These are phyloP conservation scores for Centrapalus pauciflorus DNA, from an alignment of 129 eudicot genomes.

Conservation along the genomic window DNA sequence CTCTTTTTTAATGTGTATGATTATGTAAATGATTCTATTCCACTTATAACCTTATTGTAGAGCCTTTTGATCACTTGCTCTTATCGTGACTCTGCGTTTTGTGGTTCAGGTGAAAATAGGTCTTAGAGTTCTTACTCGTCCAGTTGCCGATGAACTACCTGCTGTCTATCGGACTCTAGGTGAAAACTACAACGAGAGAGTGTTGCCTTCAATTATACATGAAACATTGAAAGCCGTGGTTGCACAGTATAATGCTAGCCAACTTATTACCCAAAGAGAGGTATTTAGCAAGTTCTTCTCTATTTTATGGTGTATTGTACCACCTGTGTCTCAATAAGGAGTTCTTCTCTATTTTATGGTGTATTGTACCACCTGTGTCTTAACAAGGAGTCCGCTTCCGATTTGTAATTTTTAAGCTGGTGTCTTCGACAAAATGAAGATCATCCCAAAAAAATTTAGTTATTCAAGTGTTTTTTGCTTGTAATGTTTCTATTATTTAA, in stretches of 20 bases:
- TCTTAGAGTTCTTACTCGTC: slow-evolving; percentile 49
- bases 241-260: slow-evolving; percentile 52
- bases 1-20: no score
- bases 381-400: no score
- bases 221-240: slow-evolving; percentile 54
- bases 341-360: not conserved
- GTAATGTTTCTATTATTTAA: no score
- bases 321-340: not conserved
- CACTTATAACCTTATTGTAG: not conserved
- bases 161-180: slow-evolving; percentile 44
- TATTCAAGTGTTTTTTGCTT: no score
- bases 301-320: not conserved
- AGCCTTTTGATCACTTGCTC: not conserved
- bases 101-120: slow-evolving; percentile 42
- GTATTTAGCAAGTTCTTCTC: slow-evolving; percentile 14
- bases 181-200: slow-evolving; percentile 50
- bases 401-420: no score
- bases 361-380: not conserved
- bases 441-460: no score
- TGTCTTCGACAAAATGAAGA: no score
- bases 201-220: slow-evolving; percentile 45
- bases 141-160: slow-evolving; percentile 33
- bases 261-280: slow-evolving; percentile 55
- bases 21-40: no score
- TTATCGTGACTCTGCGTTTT: not conserved